phyloP scores from a whole-genome alignment of 2,329 filamentous ascomycete species.

The Gremmenia infestans region DNA sequence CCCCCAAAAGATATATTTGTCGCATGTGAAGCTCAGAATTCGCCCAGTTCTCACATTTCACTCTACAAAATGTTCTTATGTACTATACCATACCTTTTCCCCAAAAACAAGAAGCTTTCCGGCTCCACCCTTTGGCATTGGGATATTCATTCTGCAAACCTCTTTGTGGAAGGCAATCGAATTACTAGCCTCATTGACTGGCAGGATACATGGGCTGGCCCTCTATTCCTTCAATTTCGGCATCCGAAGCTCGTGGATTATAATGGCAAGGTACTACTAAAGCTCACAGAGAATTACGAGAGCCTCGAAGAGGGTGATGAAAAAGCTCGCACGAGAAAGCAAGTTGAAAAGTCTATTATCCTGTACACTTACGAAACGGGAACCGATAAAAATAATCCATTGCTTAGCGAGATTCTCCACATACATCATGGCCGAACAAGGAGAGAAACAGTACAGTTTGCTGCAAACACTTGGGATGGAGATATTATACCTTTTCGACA shows the following conservation, averaged over 20 bases:
- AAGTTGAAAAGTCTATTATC: conserved; percentile 23
- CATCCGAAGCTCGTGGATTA: conserved; percentile 30
- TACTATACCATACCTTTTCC: conserved; percentile 30
- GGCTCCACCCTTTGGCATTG: conserved; percentile 36
- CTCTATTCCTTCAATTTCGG: conserved; percentile 21
- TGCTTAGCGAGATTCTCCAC: conserved; percentile 13
- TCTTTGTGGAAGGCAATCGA: conserved; percentile 34
- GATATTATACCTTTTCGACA: conserved; percentile 31
- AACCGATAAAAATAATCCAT: conserved; percentile 27
- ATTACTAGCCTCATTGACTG: conserved; percentile 39
- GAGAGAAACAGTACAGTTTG: conserved; percentile 29
- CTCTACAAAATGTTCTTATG: conserved; percentile 33
- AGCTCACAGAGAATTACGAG: conserved; percentile 25
- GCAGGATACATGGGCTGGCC: conserved; percentile 10
- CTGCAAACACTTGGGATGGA: conserved; percentile 30
- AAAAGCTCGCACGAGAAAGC: conserved; percentile 21
- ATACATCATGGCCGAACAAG: conserved; percentile 22
- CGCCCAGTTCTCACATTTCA: conserved; percentile 29
- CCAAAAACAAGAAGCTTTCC: conserved; percentile 20
- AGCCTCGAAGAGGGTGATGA: conserved; percentile 21
- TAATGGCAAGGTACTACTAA: conserved; percentile 27
- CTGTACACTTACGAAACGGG: conserved; percentile 29
- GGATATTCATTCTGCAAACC: conserved; percentile 35
- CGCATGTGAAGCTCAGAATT: conserved; percentile 26
- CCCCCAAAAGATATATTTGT: conserved; percentile 22